phyloP scores from a whole-genome alignment of 2,329 filamentous ascomycete species.

The Grosmannia serpens region DNA sequence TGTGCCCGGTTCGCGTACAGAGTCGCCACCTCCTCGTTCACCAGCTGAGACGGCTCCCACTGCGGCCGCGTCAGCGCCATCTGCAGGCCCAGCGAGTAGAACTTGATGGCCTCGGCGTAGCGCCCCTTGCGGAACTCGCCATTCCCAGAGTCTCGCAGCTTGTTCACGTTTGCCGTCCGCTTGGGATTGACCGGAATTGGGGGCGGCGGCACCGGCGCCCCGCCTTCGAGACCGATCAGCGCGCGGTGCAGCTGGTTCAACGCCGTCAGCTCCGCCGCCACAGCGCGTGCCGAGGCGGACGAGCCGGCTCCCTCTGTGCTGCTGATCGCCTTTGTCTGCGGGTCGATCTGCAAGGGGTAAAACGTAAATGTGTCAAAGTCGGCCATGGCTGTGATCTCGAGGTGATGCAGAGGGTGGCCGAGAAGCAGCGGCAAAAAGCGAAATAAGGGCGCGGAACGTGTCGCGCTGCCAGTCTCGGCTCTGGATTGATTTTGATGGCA shows the following conservation, averaged over 20 bases:
- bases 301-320: slow-evolving; percentile 20
- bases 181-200: slow-evolving; percentile 90
- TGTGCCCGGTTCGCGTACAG: slow-evolving; percentile 83
- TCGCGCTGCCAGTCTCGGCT: neutral
- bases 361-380: slow-evolving; percentile 65
- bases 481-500: neutral
- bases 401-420: too few relatives aligned
- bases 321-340: slow-evolving; percentile 65
- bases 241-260: slow-evolving; percentile 71
- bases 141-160: slow-evolving; percentile 85
- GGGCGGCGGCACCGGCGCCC: slow-evolving; percentile 62
- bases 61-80: slow-evolving; percentile 74
- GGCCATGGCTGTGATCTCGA: slow-evolving; percentile 29
- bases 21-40: slow-evolving; percentile 70
- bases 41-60: slow-evolving; percentile 80
- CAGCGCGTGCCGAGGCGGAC: slow-evolving; percentile 27
- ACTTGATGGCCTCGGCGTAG: slow-evolving; percentile 62
- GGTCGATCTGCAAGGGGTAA: slow-evolving; percentile 71
- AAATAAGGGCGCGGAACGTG: too few relatives aligned
- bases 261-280: slow-evolving; percentile 54
- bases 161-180: slow-evolving; percentile 74
- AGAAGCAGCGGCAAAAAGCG: too few relatives aligned
- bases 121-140: slow-evolving; percentile 66
- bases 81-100: slow-evolving; percentile 77
- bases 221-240: slow-evolving; percentile 47